A percentile compares a stretch with the other conserved stretches of the same genome.
These are phyloP conservation scores for Lactarius evosmus DNA, from an alignment of 768 basidiomycete species.

Conservation along the genomic window DNA sequence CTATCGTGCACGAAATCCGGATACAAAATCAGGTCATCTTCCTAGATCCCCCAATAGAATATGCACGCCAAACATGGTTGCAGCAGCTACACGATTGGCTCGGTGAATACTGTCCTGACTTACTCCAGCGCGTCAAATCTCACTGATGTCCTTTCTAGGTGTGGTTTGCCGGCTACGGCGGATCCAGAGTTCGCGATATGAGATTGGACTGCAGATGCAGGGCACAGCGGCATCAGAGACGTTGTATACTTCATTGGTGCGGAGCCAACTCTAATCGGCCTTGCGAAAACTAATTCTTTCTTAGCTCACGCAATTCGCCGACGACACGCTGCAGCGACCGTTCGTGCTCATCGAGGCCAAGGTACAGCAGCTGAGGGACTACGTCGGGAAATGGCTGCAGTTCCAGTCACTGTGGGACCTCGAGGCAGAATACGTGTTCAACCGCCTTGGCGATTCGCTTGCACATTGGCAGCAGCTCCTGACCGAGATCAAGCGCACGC, in stretches of 20 bases:
- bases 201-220: conserved; percentile 93
- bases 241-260: conserved; percentile 79
- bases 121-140: neutral
- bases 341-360: conserved; percentile 86
- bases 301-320: conserved; percentile 72
- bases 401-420: conserved; percentile 99
- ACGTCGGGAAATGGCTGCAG: conserved; percentile 97
- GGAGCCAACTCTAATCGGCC: conserved; percentile 30
- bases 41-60: conserved; percentile 95
- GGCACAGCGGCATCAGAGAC: conserved; percentile 59
- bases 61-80: conserved; percentile 87
- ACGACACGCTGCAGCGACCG: conserved; percentile 72
- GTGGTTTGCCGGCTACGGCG: conserved; percentile 82
- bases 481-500: conserved; percentile 94
- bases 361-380: conserved; percentile 80
- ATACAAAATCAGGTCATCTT: conserved; percentile 99
- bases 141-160: conserved; percentile 41
- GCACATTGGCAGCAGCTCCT: conserved; percentile 93
- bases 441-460: conserved; percentile 90
- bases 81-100: conserved; percentile 88
- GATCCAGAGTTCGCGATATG: conserved; percentile 94
- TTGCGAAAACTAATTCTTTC: conserved; percentile 21
- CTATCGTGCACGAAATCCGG: conserved; percentile 92
- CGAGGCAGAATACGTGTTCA: conserved; percentile 95
- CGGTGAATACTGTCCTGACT: conserved; percentile 41